These are phyloP conservation scores for Yamadazyma sp. DNA, from an alignment of 1,139 yeast genomes.

Conservation along the genomic window DNA sequence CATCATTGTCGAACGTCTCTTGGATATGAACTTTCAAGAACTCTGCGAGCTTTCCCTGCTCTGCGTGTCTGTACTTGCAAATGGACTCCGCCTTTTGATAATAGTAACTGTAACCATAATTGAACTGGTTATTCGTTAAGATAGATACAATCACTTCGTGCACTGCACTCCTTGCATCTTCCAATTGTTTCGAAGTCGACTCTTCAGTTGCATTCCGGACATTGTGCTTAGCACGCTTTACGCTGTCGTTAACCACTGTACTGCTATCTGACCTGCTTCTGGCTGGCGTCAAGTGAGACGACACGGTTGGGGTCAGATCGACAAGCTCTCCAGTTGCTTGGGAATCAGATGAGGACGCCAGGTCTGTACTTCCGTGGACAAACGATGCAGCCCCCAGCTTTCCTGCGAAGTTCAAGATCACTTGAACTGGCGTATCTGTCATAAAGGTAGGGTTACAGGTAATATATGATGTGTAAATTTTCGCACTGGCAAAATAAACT, in stretches of 20 bases:
- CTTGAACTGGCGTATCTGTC: not conserved
- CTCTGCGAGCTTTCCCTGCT: conserved; percentile 31
- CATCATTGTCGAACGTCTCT: conserved; percentile 12
- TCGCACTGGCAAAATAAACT: too few species aligned
- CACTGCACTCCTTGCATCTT: conserved; percentile 12
- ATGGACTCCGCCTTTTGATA: conserved; percentile 32
- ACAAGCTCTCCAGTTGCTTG: not conserved
- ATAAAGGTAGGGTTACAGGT: too few species aligned
- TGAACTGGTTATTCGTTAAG: conserved; percentile 18
- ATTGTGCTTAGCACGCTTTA: conserved; percentile 3
- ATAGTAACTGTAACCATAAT: conserved; percentile 27
- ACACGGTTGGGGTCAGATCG: not conserved
- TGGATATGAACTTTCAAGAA: conserved; percentile 21
- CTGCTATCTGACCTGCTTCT: conserved; percentile 9
- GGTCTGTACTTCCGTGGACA: too few species aligned
- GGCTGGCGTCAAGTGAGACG: conserved; percentile 9
- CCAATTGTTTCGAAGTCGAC: conserved; percentile 13
- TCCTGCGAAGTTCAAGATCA: not conserved
- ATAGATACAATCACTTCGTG: conserved; percentile 22
- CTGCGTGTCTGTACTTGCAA: conserved; percentile 34
- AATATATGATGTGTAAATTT: not conserved
- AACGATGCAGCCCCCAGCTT: not conserved
- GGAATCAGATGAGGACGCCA: not conserved
- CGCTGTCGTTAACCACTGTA: not conserved
- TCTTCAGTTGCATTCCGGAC: conserved; percentile 13